Evolutionary conservation across 2,329 filamentous ascomycete genomes (phyloP), one percentile per base, ranked within the genome.

Genomic region (Pseudopithomyces maydicus): DNA sequence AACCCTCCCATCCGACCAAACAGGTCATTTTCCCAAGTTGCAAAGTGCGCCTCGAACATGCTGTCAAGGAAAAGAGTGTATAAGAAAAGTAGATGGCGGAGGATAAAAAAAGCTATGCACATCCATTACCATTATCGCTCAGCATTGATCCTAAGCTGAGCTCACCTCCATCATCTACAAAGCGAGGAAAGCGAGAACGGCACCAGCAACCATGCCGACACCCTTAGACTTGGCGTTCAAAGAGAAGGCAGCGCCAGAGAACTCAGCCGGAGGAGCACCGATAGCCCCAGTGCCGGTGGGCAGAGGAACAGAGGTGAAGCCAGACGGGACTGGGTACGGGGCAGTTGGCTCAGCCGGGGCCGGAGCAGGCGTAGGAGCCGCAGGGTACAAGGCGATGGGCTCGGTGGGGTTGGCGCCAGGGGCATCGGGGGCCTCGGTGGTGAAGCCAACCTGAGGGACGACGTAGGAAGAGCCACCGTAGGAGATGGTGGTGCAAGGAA

Each of bases 371-470:
- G 59, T 62, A 49, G 68, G 70, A 38, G 72, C 74, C n/a, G 71
- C 74, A 20, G 72, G 71, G 5, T 72, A 69, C 19, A 79, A 72
- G 26, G 68, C 73, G 17, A 78, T 71, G 41, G 69, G 67, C 50
- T 68, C 70, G 20, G 72, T 69, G 2, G 67, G 67, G 15, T 59
- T 66, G 15, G 63, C 54, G 19, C 61, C 65, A 17, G 64, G 61
- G 11, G 48, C 52, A 15, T 70, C 71, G 8, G 67, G 66, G 44
- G 67, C 68, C 51, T 69, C 57, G 33, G 78, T 80, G 29, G 73
- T 74, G 74, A 81, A 80, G 61, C 74, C 68, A 11, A 80, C 77
- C 59, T 78, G 76, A 0, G 80, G 80, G 22, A 82, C 79, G 14
- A 78, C 81, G 55, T 81, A 66, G 19, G 75, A 75, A 4, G 76